Percentiles rank a stretch among this genome's conserved stretches.
phyloP scores from a whole-genome alignment of 1,284 basidiomycete species.

The Leucoagaricus sp. region DNA sequence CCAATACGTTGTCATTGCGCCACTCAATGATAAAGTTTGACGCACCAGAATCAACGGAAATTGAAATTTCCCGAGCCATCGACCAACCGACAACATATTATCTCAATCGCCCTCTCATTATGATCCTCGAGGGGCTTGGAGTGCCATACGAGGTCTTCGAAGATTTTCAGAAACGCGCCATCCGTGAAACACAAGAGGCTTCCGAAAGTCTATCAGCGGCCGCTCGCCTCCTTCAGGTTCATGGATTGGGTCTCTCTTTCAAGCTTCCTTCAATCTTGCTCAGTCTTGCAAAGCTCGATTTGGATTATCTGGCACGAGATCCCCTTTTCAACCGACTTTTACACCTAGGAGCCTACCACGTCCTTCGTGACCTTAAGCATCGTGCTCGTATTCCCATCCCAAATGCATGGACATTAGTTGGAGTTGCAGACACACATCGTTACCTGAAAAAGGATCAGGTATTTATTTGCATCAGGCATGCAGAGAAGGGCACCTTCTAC shows the following conservation, averaged over 20 bases:
- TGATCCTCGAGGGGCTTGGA: slow-evolving; percentile 61
- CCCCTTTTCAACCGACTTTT: slow-evolving; percentile 54
- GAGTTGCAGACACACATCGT: slow-evolving; percentile 62
- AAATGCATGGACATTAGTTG: slow-evolving; percentile 63
- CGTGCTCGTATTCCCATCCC: slow-evolving; percentile 68
- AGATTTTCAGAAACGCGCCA: slow-evolving; percentile 52
- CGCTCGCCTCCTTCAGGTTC: slow-evolving; percentile 46
- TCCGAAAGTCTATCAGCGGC: slow-evolving; percentile 45
- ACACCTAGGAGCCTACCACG: slow-evolving; percentile 55
- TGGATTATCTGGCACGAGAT: slow-evolving; percentile 33
- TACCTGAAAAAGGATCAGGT: slow-evolving; percentile 53
- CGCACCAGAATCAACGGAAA: slow-evolving; percentile 42
- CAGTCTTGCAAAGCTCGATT: slow-evolving; percentile 34
- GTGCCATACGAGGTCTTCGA: slow-evolving; percentile 58
- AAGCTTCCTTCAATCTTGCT: slow-evolving; percentile 40
- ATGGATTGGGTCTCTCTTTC: slow-evolving; percentile 44
- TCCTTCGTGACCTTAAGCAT: slow-evolving; percentile 66
- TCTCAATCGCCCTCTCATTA: slow-evolving; percentile 69
- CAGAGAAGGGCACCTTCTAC: slow-evolving; percentile 42
- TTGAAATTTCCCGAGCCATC: slow-evolving; percentile 69
- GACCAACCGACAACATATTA: slow-evolving; percentile 57
- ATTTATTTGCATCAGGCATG: slow-evolving; percentile 54
- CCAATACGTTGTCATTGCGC: slow-evolving; percentile 46
- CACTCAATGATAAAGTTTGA: slow-evolving; percentile 68
- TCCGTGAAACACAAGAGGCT: slow-evolving; percentile 46